Base-by-base conservation (phyloP, 768 basidiomycete species). In the Trametes meyenii region DNA sequence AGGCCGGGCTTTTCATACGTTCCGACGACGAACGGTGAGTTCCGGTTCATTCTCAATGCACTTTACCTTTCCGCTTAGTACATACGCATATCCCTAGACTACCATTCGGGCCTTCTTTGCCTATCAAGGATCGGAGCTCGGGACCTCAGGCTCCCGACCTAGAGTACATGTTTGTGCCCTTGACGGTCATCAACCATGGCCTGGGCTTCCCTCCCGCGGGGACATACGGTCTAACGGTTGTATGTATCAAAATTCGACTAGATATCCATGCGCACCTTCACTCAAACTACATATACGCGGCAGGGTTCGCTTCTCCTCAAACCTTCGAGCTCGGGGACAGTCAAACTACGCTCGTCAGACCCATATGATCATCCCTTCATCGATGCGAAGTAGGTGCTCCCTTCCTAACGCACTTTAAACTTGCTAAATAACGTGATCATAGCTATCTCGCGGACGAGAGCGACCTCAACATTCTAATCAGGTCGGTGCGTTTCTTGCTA, bases 301-400 rank as follows among this genome's bases (percentile, higher is more conserved):
- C 33, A 56, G 58, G 56, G 45, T 40, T 23, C 59, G 1, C 23
- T 66, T 1, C 19, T 55, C 7, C 59, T 65, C 55, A 51, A 59
- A 10, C 62, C 66, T 0, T 55, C 54, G 11, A 66, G 66, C 44
- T 40, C 21, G 6, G 66, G 66, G 10, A 53, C 66, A 17, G 55
- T 74, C 42, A 65, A 51, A 4, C 59, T 74, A 7, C 57, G 43
- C 12, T 69, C 71, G 0, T 40, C 55, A 1, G 59, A 67, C 42
- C 63, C 69, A 0, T 70, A 69, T 55, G 71, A 67, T 38, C 48
- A 60, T 24, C 73, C 73, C 0, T 16, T 66, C n/a, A 69, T 74
- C 43, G 65, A 74, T 58, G 63, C 66, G 2, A 63, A 63, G 58
- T 66, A 39, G 38, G 74, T 76, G n/a, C 46, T 2, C 46, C 14